Conservation (phyloP, 1,284 basidiomycete genomes). For the Apiotrichum gracile region DNA sequence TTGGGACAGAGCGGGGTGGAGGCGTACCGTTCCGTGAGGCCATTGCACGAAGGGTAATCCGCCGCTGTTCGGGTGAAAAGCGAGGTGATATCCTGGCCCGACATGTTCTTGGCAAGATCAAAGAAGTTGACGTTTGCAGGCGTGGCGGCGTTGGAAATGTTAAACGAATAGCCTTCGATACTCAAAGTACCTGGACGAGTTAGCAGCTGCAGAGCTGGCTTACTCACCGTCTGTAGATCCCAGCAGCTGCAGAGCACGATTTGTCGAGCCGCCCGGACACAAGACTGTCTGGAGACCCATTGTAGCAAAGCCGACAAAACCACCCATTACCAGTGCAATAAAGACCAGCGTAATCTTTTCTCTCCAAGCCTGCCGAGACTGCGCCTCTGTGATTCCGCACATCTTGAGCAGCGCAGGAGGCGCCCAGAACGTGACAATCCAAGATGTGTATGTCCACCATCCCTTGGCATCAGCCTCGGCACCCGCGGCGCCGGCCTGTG, state of each 20-base stretch:
- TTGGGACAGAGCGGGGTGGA: slow-evolving; percentile 63
- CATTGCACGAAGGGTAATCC: slow-evolving; percentile 60
- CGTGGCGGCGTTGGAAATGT: slow-evolving; percentile 60
- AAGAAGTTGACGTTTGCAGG: slow-evolving; percentile 57
- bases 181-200: slow-evolving; percentile 59
- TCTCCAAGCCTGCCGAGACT: slow-evolving; percentile 85
- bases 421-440: slow-evolving; percentile 83
- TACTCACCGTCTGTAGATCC: too few species aligned
- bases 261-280: slow-evolving; percentile 58
- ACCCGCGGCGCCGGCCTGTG: slow-evolving; percentile 34
- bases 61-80: slow-evolving; percentile 66
- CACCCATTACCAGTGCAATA: slow-evolving; percentile 74
- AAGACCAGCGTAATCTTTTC: slow-evolving; percentile 94
- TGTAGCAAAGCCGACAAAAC: slow-evolving; percentile 80
- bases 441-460: slow-evolving; percentile 77
- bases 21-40: slow-evolving; percentile 59
- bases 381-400: slow-evolving; percentile 70
- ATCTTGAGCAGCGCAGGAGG: slow-evolving; percentile 67
- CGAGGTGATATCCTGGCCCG: slow-evolving; percentile 82
- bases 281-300: slow-evolving; percentile 90
- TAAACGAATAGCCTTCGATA: slow-evolving; percentile 71
- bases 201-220: too few species aligned
- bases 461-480: slow-evolving; percentile 49
- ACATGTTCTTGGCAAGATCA: slow-evolving; percentile 55
- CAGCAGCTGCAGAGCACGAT: neutral